phyloP scores from a whole-genome alignment of 495 filamentous ascomycete genomes.

The Xylaria castorea region DNA sequence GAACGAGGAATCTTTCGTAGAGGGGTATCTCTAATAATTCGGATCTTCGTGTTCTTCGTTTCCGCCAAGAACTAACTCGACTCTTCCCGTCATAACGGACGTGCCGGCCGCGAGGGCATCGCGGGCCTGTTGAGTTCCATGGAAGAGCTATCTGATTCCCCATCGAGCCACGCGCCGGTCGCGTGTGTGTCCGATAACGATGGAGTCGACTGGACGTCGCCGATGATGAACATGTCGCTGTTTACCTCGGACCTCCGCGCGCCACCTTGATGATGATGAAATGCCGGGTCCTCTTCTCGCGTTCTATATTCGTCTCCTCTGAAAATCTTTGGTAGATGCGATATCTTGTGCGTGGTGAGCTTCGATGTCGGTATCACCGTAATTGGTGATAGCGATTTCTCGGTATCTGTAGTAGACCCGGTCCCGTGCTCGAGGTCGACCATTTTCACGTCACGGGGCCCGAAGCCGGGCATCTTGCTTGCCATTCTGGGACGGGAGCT shows the following conservation, averaged over 20 bases:
- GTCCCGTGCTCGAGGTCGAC: constrained; percentile 34
- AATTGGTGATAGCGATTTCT: constrained; percentile 20
- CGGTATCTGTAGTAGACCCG: constrained; percentile 24
- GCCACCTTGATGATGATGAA: not conserved
- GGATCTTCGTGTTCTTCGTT: not conserved
- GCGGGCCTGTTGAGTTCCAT: not conserved
- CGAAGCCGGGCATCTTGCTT: constrained; percentile 39
- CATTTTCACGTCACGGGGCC: constrained; percentile 37
- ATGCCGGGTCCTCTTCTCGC: constrained; percentile 14
- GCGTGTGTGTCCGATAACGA: constrained; percentile 15
- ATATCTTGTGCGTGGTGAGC: constrained; percentile 31
- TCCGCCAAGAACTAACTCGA: not conserved
- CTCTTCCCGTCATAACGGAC: not conserved
- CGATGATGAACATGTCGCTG: constrained; percentile 40
- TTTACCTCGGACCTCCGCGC: constrained; percentile 26
- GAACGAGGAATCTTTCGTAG: not conserved
- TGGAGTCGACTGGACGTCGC: constrained; percentile 26
- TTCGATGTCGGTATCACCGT: constrained; percentile 26
- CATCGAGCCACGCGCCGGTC: constrained; percentile 37
- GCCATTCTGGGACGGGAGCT: constrained; percentile 32
- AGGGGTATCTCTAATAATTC: not conserved
- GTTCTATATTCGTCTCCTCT: constrained; percentile 32
- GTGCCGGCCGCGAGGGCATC: not conserved
- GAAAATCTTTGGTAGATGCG: constrained; percentile 33
- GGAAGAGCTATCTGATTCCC: constrained; percentile 23